A percentile compares a stretch with the other conserved stretches of the same genome.
Conservation (phyloP, 306 rosid species). For the Hippophae rhamnoides region DNA sequence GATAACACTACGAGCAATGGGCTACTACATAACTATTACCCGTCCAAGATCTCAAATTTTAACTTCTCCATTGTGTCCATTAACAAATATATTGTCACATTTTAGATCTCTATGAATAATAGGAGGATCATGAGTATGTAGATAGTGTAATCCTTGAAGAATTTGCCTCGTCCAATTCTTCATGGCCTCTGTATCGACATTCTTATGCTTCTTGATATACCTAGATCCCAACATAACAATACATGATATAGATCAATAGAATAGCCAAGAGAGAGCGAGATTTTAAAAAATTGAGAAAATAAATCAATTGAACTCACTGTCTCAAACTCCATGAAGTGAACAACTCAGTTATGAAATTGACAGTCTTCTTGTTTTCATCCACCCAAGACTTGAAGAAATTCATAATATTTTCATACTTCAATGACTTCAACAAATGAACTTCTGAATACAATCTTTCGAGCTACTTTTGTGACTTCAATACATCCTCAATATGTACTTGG, state of each 20-base stretch:
- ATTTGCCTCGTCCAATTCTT: conserved; percentile 96
- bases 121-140: conserved; percentile 73
- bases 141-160: conserved; percentile 63
- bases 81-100: conserved; percentile 82
- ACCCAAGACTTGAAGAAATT: conserved; percentile 55
- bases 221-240: conserved; percentile 25
- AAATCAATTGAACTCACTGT: conserved; percentile 36
- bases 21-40: conserved; percentile 81
- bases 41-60: conserved; percentile 96
- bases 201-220: conserved; percentile 63
- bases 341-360: conserved; percentile 82
- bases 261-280: neutral
- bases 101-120: conserved; percentile 85
- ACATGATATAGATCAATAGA: neutral
- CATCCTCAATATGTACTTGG: conserved; percentile 56
- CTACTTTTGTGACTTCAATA: conserved; percentile 55
- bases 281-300: neutral
- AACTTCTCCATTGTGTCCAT: conserved; percentile 73
- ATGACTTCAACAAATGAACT: conserved; percentile 38
- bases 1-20: conserved; percentile 77
- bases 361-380: conserved; percentile 58
- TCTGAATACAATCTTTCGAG: conserved; percentile 66
- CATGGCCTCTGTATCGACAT: conserved; percentile 67
- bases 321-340: conserved; percentile 92
- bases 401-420: too few relatives aligned